Evolutionary conservation across 2,329 filamentous ascomycete species (phyloP), one percentile per base, ranked within the genome.

Genomic region (Talaromyces islandicus): DNA sequence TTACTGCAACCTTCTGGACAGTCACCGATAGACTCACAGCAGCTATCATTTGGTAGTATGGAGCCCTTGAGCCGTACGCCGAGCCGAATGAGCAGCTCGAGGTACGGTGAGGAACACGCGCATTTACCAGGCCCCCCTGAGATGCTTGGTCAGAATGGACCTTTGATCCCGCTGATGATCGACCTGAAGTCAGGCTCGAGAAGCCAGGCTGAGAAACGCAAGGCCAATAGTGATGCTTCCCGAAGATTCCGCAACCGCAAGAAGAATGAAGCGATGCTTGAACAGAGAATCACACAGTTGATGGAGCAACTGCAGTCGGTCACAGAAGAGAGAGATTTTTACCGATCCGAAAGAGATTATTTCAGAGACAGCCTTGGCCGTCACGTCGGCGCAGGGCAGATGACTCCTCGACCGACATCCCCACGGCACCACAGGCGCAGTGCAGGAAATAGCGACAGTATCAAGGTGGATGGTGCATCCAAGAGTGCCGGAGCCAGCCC

Each of bases 151-250:
- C 56, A 38, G n/a, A 17, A 69, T 67, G 25, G 46, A 6, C 58
- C 59, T 52, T 69, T 74, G 65, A 76, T 77, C 55, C 74, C 72
- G 4, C 71, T 74, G 19, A 67, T 72, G 7, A 56, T 77, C 53
- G 75, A 78, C 56, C 59, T 73, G 41, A 76, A 77, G 52, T 76
- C 75, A 2, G 75, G 75, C 6, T 77, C 75, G 1, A 69, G 70
- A 25, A 75, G 69, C 53, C 75, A 77, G 59, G 73, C 74, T 1
- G 74, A 76, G 61, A 77, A 77, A 62, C 70, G 75, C 9, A 74
- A 73, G 62, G 75, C 75, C 3, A 78, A 78, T 65, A 77, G 75
- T 56, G 70, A 74, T 57, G 75, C 75, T 1, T 77, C 75, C 2
- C 67, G 73, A 53, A 65, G 75, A 24, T 77, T 77, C 61, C 73